Evolutionary conservation across 2,329 filamentous ascomycete genomes (phyloP), one percentile per base, ranked within the genome.

Genomic region (Aciculosporium take): DNA sequence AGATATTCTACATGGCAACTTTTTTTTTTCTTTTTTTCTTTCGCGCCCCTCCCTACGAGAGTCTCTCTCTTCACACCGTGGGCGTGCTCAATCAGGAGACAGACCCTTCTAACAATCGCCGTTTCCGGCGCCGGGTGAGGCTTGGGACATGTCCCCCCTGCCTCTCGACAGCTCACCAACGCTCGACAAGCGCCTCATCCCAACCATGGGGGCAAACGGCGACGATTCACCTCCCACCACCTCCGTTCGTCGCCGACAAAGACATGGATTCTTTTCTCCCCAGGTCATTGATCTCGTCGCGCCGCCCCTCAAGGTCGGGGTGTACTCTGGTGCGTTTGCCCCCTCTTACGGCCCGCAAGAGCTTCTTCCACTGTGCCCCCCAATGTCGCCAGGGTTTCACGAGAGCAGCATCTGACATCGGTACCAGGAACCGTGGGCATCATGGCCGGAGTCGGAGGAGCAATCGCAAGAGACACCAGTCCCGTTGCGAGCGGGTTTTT

Each of bases 401-500:
- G 24, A 13, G 15, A 20, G 9, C 28, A 43, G 20, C 17, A 5
- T 29, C 42, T 39, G 29, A 32, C 31, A n/a, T 29, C 12, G 38
- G 41, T 44, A 25, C 56, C 40, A 80, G 80, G 79, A 34, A 61
- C 65, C 20, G 65, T 70, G 36, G 83, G 83, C 25, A 57, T 80
- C 21, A 56, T 83, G 24, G 67, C 76, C 40, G 82, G 81, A 28
- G 79, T 81, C 39, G 72, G 80, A 38, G 71, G 73, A 28, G 87
- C 85, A 23, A 80, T 93, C 36, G 59, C 88, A 37, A 72, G 77
- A 44, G 80, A 81, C 15, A 69, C 67, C 18, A 74, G 72, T 12
- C 79, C 84, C 4, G 69, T 76, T 2, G 61, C 89, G 6, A 89
- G 86, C 61, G 80, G 84, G 0, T 51, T 81, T 10, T 71, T 79